Evolutionary conservation across 768 basidiomycete species (phyloP).

Genomic region (Boletus pseudo-olivaceus): DNA sequence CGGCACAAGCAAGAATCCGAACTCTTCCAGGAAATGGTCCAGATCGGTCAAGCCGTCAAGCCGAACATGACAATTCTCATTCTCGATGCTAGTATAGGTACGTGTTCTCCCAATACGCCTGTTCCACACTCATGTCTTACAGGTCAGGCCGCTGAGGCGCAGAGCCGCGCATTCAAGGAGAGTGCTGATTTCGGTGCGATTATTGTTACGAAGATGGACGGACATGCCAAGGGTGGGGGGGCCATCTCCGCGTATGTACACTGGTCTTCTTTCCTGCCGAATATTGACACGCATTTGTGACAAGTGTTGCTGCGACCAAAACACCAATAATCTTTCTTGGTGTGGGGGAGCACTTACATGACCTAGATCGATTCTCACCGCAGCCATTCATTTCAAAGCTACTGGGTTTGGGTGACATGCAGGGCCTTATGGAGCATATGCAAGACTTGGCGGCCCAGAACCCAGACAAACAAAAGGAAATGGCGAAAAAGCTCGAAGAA

Average conservation of each 20-base stretch:
- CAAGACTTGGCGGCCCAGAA: constrained; percentile 91
- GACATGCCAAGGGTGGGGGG: constrained; percentile 98
- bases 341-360: constrained; percentile 95
- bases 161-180: constrained; percentile 96
- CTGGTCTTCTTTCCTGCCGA: not conserved
- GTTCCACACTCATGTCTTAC: not conserved
- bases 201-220: constrained; percentile 99
- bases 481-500: constrained; percentile 96
- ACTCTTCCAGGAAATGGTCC: constrained; percentile 96
- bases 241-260: constrained; percentile 92
- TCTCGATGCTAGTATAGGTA: constrained; percentile 95
- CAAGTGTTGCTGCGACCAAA: constrained; percentile 94
- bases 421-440: constrained; percentile 98
- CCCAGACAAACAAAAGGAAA: constrained; percentile 96
- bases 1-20: constrained; percentile 97
- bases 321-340: constrained; percentile 99
- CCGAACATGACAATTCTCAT: constrained; percentile 96
- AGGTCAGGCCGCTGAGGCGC: constrained; percentile 98
- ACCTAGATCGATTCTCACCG: constrained; percentile 93
- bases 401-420: constrained; percentile 92
- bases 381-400: constrained; percentile 97
- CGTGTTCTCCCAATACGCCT: not conserved
- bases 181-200: constrained; percentile 97
- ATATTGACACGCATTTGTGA: constrained; percentile 9
- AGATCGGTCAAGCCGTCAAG: constrained; percentile 89